Conservation (phyloP, 139 green algal species). For the Spirogloea muscicola region DNA sequence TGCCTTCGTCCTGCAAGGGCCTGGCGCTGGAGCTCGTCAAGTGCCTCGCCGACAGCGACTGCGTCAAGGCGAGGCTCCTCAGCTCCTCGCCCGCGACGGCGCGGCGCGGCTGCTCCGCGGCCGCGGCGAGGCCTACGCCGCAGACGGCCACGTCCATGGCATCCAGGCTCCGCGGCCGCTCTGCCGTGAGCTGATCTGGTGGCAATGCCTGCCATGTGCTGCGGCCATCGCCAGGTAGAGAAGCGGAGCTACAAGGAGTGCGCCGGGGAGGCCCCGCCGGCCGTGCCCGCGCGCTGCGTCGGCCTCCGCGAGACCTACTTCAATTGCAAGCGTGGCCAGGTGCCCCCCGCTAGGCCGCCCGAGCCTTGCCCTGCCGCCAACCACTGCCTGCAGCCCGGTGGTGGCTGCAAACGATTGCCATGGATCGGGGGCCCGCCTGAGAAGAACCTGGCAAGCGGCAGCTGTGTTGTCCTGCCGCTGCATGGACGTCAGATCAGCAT, state of each 20-base stretch:
- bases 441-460: neutral
- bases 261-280: conserved; percentile 1
- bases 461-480: neutral
- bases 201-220: too few species aligned
- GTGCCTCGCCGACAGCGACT: conserved; percentile 31
- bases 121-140: too few species aligned
- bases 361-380: neutral
- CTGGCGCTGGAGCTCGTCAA: conserved; percentile 30
- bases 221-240: neutral
- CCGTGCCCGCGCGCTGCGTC: neutral
- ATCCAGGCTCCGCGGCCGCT: too few species aligned
- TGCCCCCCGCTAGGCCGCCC: too few species aligned
- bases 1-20: conserved; percentile 41
- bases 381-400: neutral
- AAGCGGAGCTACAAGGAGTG: conserved; percentile 8
- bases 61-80: conserved; percentile 23
- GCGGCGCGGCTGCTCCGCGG: too few species aligned
- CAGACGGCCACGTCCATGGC: too few species aligned
- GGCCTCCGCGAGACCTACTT: conserved; percentile 13
- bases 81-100: too few species aligned
- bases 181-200: too few species aligned
- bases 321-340: conserved; percentile 23
- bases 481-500: neutral
- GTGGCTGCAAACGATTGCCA: neutral
- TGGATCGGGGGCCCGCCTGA: neutral